Conservation (phyloP, 129 eudicot species). For the Arctium lappa region DNA sequence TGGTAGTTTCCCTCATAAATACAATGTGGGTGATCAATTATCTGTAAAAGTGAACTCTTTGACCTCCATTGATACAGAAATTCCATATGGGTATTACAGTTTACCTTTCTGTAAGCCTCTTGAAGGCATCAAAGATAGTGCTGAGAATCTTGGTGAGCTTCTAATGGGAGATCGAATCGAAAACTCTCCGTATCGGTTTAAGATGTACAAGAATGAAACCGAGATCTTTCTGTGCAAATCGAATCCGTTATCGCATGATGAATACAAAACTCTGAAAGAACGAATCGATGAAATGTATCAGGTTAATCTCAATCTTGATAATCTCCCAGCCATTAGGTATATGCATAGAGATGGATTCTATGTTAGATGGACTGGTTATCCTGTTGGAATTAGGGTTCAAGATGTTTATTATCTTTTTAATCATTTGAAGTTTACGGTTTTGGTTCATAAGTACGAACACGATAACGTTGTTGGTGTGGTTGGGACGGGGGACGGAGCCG, state of each 20-base stretch:
- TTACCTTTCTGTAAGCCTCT: slow-evolving; percentile 31
- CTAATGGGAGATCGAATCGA: slow-evolving; percentile 37
- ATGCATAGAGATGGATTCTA: slow-evolving; percentile 21
- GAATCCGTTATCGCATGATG: slow-evolving; percentile 10
- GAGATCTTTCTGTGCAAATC: slow-evolving; percentile 24
- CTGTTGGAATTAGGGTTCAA: slow-evolving; percentile 28
- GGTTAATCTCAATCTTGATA: slow-evolving; percentile 36
- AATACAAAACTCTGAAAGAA: slow-evolving; percentile 17
- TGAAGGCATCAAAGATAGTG: slow-evolving; percentile 29
- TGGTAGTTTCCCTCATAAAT: slow-evolving; percentile 32
- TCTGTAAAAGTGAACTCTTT: slow-evolving; percentile 32
- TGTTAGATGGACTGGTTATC: slow-evolving; percentile 33
- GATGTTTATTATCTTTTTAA: slow-evolving; percentile 31
- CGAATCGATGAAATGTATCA: slow-evolving; percentile 38
- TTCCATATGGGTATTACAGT: slow-evolving; percentile 32
- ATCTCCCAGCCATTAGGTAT: slow-evolving; percentile 33
- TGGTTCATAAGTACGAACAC: slow-evolving; percentile 34
- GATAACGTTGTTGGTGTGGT: slow-evolving; percentile 20
- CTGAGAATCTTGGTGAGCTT: slow-evolving; percentile 41
- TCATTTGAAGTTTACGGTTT: slow-evolving; percentile 33
- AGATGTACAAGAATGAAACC: slow-evolving; percentile 28
- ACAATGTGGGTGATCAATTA: slow-evolving; percentile 21
- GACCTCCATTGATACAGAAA: slow-evolving; percentile 35
- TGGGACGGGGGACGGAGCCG: slow-evolving; percentile 29
- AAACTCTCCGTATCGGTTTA: slow-evolving; percentile 31